Base-by-base conservation (phyloP, 192 early-diverging fungal species). In the Mortierella claussenii region DNA sequence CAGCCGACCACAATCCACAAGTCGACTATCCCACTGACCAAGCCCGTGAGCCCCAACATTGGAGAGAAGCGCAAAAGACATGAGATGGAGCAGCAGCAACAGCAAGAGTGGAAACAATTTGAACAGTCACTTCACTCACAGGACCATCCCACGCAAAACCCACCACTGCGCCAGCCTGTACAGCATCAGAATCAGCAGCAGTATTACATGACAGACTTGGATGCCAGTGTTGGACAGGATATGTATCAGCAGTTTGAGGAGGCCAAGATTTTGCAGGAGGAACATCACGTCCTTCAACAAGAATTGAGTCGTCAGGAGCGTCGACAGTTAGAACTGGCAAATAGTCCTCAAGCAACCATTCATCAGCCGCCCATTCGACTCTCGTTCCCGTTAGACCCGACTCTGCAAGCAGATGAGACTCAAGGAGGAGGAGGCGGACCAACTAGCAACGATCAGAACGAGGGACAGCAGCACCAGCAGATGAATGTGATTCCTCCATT, bases 11-110 rank as follows among this genome's bases (percentile, higher is more conserved):
- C 49, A 18, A 71, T 88, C 40, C 81, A 85, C 53, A 81, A 86
- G 6, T 79, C 81, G 12, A 60, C 54, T 1, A 61, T 61, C 23
- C 75, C 79, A 32, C 52, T 89, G 75, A 91, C 88, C n/a, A 56
- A 78, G n/a, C 74, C 74, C 10, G 48, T 63, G 15, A 78, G 74
- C 17, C 74, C 74, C 34, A 68, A 69, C 66, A 78, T 78, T 30
- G 74, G 74, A 0, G 74, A 78, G 42, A 78, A 78, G 52, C 56
- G 74, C 8, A 78, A 62, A 26, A 24, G 74, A 23, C 33, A 68
- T 34, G 61, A 63, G 45, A 68, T 78, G 74, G 74, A 68, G 24
- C 59, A 71, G n/a, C 33, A 73, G n/a, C 69, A 64, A 23, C 54
- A 73, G 18, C 46, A 63, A 24, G 59, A 63, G n/a, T 42, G 36